A percentile compares a stretch with the other conserved stretches of the same genome.
Evolutionary conservation across 495 filamentous ascomycete species (phyloP).

Genomic region (Penicillium maclennaniae): DNA sequence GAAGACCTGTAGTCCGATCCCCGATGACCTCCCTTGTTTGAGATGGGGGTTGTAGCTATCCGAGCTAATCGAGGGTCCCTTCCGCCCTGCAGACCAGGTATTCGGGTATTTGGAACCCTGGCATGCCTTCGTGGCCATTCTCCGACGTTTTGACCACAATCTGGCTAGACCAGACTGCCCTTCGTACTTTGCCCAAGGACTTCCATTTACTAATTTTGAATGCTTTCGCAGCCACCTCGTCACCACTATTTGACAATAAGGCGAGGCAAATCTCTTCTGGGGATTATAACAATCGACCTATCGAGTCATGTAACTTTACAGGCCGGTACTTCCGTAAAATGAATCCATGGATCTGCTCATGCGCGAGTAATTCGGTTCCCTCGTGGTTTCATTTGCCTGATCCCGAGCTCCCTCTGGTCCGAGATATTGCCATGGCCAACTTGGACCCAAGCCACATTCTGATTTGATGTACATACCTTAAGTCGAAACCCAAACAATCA

Average conservation of each 20-base stretch:
- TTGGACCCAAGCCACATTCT: not conserved
- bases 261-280: not conserved
- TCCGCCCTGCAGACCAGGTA: slow-evolving; percentile 16
- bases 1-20: not conserved
- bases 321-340: not conserved
- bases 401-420: not conserved
- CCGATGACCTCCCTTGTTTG: slow-evolving; percentile 19
- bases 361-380: not conserved
- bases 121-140: slow-evolving; percentile 22
- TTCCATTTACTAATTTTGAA: not conserved
- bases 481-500: not conserved
- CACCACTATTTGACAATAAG: not conserved
- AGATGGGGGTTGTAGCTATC: slow-evolving; percentile 12
- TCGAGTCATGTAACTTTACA: not conserved
- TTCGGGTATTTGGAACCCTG: slow-evolving; percentile 23
- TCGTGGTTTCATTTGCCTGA: not conserved
- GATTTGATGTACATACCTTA: not conserved
- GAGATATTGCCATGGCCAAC: not conserved
- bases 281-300: not conserved
- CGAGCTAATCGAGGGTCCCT: slow-evolving; percentile 15
- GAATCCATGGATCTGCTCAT: not conserved
- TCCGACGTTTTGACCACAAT: slow-evolving; percentile 9
- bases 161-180: not conserved
- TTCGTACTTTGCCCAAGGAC: slow-evolving; percentile 4
- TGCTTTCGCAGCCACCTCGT: slow-evolving; percentile 5